Base-by-base conservation (phyloP, 768 basidiomycete genomes). In the Termitomyces sp. region DNA sequence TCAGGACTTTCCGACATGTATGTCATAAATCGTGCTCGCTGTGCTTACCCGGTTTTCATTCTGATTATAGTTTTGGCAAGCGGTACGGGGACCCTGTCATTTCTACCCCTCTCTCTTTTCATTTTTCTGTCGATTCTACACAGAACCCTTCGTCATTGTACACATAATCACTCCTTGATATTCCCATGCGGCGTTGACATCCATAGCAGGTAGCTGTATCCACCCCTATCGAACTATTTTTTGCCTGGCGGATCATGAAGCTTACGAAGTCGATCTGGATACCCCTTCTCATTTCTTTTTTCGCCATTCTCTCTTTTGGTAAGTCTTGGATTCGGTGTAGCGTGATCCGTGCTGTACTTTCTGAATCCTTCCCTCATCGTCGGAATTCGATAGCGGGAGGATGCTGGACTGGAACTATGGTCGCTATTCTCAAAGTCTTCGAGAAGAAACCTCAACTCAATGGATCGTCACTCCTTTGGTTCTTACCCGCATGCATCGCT, bases 401-500 rank as follows among this genome's bases (percentile, higher is more conserved):
- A 12, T 60, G 71, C 3, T 72, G 67, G 63, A 66, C 69, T 2
- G 63, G 69, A 4, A 50, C 61, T 39, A 70, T 53, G 43, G 56
- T 73, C 23, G 48, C 55, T 5, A 46, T 61, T 13, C 44, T 72
- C 53, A 65, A 60, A 32, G 41, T 61, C 11, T 73, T 72, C 54
- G 29, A 48, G 2, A 51, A 55, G 47, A 71, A 73, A 55, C 67
- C 66, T 15, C 51, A 66, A 47, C 63, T 72, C 2, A 68, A 72
- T 45, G 57, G 49, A 23, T 64, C 73, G 0, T 70, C 72, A 1
- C 64, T 75, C 18, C 52, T 67, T 0, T 83, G 82, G 81, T 73
- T 83, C 29, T 60, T 72, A 15, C 62, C 74, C 0, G 72, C 78
- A 11, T 75, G 74, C 5, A 63, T 72, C 10, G 73, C 75, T 11